Percentiles rank a stretch among this genome's conserved stretches.
Conservation (phyloP, 129 eudicot genomes). For the Centella asiatica region DNA sequence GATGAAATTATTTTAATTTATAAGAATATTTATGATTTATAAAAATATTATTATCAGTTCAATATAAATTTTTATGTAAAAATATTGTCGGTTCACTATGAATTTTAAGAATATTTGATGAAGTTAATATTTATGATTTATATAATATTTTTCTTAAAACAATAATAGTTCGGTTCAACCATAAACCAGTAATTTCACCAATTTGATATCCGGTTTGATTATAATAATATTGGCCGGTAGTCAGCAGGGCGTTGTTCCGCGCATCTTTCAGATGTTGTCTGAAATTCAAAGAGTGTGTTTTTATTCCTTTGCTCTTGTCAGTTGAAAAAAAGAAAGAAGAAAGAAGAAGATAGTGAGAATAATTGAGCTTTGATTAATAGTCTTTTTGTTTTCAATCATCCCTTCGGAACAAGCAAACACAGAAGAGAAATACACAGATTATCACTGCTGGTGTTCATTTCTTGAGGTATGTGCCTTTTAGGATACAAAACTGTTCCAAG, state of each 20-base stretch:
- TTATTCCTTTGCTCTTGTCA: background rate
- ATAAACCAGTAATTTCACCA: too few relatives aligned
- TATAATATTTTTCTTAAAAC: too few relatives aligned
- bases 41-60: too few relatives aligned
- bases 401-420: slow-evolving; percentile 58
- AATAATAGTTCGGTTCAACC: too few relatives aligned
- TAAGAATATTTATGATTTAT: too few relatives aligned
- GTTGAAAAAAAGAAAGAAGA: background rate
- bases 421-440: slow-evolving; percentile 59
- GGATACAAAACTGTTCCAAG: background rate
- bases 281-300: slow-evolving; percentile 67
- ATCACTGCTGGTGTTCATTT: slow-evolving; percentile 89
- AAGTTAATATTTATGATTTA: too few relatives aligned
- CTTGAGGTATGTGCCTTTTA: slow-evolving; percentile 61
- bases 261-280: slow-evolving; percentile 68
- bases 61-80: too few relatives aligned
- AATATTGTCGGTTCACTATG: too few relatives aligned
- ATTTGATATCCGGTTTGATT: too few relatives aligned
- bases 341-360: background rate
- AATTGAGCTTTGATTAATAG: background rate
- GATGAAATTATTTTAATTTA: too few relatives aligned
- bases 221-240: slow-evolving; percentile 36
- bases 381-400: slow-evolving; percentile 1
- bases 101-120: too few relatives aligned
- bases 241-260: slow-evolving; percentile 85